phyloP scores from a whole-genome alignment of 768 basidiomycete genomes.

The Pluteus cervinus region DNA sequence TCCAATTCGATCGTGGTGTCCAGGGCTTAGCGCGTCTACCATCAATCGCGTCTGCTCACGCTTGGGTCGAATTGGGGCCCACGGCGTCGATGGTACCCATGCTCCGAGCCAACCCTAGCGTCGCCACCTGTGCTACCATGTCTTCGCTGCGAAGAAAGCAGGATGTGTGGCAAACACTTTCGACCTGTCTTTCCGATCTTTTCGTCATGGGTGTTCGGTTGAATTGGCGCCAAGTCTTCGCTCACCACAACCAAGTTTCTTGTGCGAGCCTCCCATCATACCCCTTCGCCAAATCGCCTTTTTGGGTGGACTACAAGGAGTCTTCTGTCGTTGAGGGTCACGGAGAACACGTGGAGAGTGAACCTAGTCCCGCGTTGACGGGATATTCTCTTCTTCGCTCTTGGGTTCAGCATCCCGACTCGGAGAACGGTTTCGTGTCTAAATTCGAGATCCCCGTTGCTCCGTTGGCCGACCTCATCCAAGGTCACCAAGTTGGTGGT shows the following conservation, averaged over 20 bases:
- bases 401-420: conserved; percentile 38
- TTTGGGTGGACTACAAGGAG: conserved; percentile 39
- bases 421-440: conserved; percentile 28
- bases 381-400: conserved; percentile 30
- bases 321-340: not conserved
- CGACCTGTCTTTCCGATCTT: conserved; percentile 39
- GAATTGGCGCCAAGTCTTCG: conserved; percentile 52
- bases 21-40: conserved; percentile 26
- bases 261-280: conserved; percentile 58
- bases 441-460: conserved; percentile 50
- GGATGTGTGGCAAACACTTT: conserved; percentile 39
- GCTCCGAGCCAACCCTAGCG: conserved; percentile 37
- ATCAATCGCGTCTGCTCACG: conserved; percentile 24
- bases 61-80: conserved; percentile 67
- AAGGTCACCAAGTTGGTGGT: conserved; percentile 53
- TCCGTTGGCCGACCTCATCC: conserved; percentile 36
- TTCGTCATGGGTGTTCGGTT: conserved; percentile 36
- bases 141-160: conserved; percentile 43
- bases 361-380: conserved; percentile 5
- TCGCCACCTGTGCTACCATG: conserved; percentile 32
- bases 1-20: conserved; percentile 48
- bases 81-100: conserved; percentile 53
- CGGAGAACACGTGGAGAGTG: not conserved
- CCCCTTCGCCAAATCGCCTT: conserved; percentile 49
- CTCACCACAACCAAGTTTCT: conserved; percentile 31